Conservation (phyloP, 495 filamentous ascomycete genomes). For the Parmelia sp. region DNA sequence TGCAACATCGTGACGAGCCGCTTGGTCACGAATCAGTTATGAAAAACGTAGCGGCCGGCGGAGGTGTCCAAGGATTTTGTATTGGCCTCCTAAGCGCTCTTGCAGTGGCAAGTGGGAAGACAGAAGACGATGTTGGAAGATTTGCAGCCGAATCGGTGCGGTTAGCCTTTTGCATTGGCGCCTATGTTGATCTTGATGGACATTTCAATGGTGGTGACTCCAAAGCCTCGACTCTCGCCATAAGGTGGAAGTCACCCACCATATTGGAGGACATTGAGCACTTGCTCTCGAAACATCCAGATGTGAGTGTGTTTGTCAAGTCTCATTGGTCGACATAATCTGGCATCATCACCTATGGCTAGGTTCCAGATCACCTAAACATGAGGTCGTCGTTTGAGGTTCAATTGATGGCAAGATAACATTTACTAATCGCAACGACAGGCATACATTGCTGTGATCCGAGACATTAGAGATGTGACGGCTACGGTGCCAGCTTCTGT, state of each 20-base stretch:
- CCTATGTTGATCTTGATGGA: constrained; percentile 28
- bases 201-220: not conserved
- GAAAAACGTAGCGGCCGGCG: constrained; percentile 3
- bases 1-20: not conserved
- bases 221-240: constrained; percentile 15
- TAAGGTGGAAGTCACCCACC: constrained; percentile 37
- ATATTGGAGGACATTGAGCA: constrained; percentile 40
- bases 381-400: not conserved
- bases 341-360: constrained; percentile 6
- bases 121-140: constrained; percentile 21
- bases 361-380: not conserved
- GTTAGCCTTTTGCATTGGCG: constrained; percentile 30
- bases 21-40: constrained; percentile 8
- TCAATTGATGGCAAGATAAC: not conserved
- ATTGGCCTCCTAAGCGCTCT: constrained; percentile 21
- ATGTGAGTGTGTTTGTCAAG: constrained; percentile 6
- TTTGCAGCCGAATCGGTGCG: constrained; percentile 22
- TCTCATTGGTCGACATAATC: not conserved
- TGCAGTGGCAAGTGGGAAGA: constrained; percentile 18
- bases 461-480: constrained; percentile 24
- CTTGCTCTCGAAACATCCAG: constrained; percentile 27
- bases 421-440: constrained; percentile 13
- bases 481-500: constrained; percentile 19
- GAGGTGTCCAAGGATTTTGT: constrained; percentile 29
- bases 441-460: constrained; percentile 30